Conservation (phyloP, 2,329 filamentous ascomycete species). For the Clonostachys chloroleuca region DNA sequence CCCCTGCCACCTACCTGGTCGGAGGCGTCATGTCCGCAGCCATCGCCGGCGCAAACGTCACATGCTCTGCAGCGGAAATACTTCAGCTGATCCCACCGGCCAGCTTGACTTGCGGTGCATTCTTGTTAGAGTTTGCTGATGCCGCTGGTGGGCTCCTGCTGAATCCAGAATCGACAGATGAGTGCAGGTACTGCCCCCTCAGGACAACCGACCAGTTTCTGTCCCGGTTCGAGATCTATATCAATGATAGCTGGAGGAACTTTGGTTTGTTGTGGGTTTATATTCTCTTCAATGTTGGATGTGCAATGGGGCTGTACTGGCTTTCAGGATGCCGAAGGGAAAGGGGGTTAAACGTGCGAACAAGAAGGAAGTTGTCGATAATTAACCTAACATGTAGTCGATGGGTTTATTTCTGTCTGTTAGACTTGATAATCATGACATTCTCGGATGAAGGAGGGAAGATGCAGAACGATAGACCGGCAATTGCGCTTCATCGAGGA, state of each 20-base stretch:
- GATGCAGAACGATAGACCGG: too few relatives aligned
- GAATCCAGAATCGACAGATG: constrained; percentile 8
- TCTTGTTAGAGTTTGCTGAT: constrained; percentile 43
- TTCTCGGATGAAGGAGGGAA: too few relatives aligned
- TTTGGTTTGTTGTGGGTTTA: constrained; percentile 53
- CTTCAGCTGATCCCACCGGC: constrained; percentile 54
- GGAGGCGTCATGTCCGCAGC: constrained; percentile 60
- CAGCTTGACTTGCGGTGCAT: constrained; percentile 49
- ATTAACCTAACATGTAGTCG: too few relatives aligned
- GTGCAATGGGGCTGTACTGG: constrained; percentile 31
- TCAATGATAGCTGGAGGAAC: constrained; percentile 56
- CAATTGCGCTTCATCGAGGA: too few relatives aligned
- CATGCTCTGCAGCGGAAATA: constrained; percentile 62
- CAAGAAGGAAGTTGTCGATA: too few relatives aligned
- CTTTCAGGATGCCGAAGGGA: constrained; percentile 3
- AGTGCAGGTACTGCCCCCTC: constrained; percentile 49
- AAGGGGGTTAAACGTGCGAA: not conserved
- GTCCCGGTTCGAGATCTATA: constrained; percentile 36
- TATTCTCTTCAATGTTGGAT: constrained; percentile 45
- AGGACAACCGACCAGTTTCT: constrained; percentile 40
- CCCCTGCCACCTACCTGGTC: constrained; percentile 72
- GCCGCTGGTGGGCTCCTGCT: constrained; percentile 40
- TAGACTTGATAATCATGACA: too few relatives aligned
- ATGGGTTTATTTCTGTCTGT: too few relatives aligned
- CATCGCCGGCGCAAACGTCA: constrained; percentile 54